phyloP scores from a whole-genome alignment of 176 grass and related monocot genomes.

The Aegilops bicornis region DNA sequence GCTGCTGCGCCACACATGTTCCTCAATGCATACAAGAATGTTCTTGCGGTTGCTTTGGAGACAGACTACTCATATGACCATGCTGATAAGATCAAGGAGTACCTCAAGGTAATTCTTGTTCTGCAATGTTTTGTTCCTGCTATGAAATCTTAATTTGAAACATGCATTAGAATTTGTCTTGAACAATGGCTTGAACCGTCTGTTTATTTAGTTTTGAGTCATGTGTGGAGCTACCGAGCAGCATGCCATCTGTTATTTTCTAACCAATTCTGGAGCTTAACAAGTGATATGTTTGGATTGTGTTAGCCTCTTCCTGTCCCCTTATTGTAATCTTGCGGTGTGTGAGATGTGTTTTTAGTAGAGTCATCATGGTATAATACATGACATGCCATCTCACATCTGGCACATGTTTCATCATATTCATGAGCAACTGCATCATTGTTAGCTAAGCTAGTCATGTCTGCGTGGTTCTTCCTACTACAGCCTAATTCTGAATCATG shows the following conservation, averaged over 20 bases:
- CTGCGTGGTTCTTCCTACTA: too few relatives aligned
- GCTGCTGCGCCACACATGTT: constrained; percentile 86
- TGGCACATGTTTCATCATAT: neutral
- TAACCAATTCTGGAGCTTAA: neutral
- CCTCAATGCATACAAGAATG: constrained; percentile 87
- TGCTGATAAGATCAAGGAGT: constrained; percentile 89
- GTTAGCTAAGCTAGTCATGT: too few relatives aligned
- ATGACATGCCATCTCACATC: neutral
- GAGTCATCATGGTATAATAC: neutral
- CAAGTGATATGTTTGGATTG: too few relatives aligned
- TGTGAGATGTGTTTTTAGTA: neutral
- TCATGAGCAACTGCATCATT: too few relatives aligned
- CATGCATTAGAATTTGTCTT: neutral
- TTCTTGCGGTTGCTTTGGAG: constrained; percentile 78
- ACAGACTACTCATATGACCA: constrained; percentile 72
- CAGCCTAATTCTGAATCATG: neutral
- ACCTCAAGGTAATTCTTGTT: constrained; percentile 57
- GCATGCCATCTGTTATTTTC: neutral
- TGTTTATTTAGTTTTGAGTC: neutral
- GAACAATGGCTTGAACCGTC: too few relatives aligned
- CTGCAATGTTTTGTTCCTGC: too few relatives aligned
- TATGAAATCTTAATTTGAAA: neutral
- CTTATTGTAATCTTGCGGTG: neutral
- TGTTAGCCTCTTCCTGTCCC: too few relatives aligned
- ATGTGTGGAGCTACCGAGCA: neutral